Evolutionary conservation across 2,329 filamentous ascomycete species (phyloP).

Genomic region (Zymoseptoria pseudotritici): DNA sequence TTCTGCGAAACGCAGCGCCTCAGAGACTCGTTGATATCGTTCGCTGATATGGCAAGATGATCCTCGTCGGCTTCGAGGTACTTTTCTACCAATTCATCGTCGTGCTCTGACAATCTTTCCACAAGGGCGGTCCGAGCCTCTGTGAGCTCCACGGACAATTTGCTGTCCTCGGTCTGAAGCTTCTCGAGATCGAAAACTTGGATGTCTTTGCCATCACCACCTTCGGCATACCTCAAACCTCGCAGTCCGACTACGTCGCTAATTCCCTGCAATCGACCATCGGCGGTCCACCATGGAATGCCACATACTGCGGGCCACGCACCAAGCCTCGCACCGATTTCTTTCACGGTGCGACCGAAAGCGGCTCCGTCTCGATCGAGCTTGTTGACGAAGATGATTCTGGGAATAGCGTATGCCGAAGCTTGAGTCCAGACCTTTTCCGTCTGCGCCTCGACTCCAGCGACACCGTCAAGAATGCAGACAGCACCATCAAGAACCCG

Average conservation of each 20-base stretch:
- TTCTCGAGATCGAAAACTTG: constrained; percentile 47
- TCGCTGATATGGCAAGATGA: constrained; percentile 56
- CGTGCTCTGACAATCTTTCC: constrained; percentile 79
- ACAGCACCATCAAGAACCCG: constrained; percentile 82
- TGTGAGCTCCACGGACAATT: constrained; percentile 59
- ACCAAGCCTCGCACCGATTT: constrained; percentile 70
- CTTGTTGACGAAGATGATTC: constrained; percentile 77
- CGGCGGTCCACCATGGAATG: constrained; percentile 80
- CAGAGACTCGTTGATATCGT: constrained; percentile 64
- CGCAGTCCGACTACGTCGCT: constrained; percentile 73
- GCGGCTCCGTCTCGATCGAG: constrained; percentile 73
- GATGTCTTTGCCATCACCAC: constrained; percentile 54
- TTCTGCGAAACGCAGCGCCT: constrained; percentile 62
- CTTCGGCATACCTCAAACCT: constrained; percentile 65
- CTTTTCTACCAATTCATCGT: constrained; percentile 75
- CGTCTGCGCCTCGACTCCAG: constrained; percentile 92
- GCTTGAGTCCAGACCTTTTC: constrained; percentile 94
- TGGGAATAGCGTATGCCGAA: constrained; percentile 74
- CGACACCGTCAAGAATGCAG: constrained; percentile 88
- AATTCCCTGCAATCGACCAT: constrained; percentile 71
- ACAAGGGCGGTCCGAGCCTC: constrained; percentile 70
- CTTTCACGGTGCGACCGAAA: constrained; percentile 77
- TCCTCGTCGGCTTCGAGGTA: constrained; percentile 75
- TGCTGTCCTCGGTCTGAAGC: constrained; percentile 43
- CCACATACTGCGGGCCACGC: constrained; percentile 89